These are phyloP conservation scores for Ascoidea asiatica DNA, from an alignment of 805 yeast genomes.

Conservation along the genomic window DNA sequence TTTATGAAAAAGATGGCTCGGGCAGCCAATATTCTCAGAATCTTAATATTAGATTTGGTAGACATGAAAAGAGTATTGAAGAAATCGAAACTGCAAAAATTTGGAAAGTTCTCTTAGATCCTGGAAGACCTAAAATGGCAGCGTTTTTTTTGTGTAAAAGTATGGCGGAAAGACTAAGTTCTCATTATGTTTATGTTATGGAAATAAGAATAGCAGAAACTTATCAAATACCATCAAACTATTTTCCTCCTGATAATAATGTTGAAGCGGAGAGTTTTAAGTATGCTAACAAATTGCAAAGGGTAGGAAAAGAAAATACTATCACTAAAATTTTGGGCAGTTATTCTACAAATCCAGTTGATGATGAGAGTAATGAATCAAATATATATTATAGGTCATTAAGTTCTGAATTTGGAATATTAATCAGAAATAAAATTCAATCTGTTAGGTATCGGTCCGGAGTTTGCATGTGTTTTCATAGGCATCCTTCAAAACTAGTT, in stretches of 20 bases:
- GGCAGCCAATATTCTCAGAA: conserved; percentile 47
- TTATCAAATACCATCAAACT: conserved; percentile 25
- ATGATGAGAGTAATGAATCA: conserved; percentile 18
- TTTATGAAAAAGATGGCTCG: conserved; percentile 52
- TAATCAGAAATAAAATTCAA: conserved; percentile 21
- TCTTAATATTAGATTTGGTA: conserved; percentile 28
- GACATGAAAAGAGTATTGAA: conserved; percentile 15
- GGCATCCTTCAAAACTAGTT: conserved; percentile 28
- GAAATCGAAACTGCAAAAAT: conserved; percentile 20
- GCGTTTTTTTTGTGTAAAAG: conserved; percentile 25
- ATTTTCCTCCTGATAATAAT: conserved; percentile 30
- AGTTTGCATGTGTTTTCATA: conserved; percentile 37
- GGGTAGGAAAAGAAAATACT: conserved; percentile 23
- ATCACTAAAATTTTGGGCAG: conserved; percentile 34
- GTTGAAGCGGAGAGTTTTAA: conserved; percentile 31
- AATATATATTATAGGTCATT: conserved; percentile 30
- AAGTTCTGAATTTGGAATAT: conserved; percentile 38
- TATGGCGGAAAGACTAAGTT: conserved; percentile 20
- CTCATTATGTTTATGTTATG: conserved; percentile 34
- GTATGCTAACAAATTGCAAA: conserved; percentile 23
- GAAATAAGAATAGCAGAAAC: conserved; percentile 38
- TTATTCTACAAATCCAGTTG: conserved; percentile 15
- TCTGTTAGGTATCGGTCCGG: conserved; percentile 30
- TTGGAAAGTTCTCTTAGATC: conserved; percentile 21
- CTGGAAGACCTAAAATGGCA: conserved; percentile 31